phyloP scores from a whole-genome alignment of 2,329 filamentous ascomycete genomes.

The Fonsecaea nubica region DNA sequence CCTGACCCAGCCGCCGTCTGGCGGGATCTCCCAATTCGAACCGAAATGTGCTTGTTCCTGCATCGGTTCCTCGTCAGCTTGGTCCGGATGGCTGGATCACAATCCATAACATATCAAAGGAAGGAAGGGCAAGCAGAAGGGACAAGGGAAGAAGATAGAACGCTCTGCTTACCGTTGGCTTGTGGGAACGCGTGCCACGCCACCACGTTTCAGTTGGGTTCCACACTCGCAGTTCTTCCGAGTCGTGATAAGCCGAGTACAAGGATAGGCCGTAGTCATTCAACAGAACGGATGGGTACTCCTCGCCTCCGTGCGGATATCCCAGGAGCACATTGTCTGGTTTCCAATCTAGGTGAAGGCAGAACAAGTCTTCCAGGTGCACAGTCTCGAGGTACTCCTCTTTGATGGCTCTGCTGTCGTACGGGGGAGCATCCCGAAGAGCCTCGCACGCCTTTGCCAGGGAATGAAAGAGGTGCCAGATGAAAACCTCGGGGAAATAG shows the following conservation, averaged over 20 bases:
- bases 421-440: slow-evolving; percentile 18
- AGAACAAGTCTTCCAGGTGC: slow-evolving; percentile 49
- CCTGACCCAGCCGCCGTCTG: slow-evolving; percentile 24
- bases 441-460: slow-evolving; percentile 30
- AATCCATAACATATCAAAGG: not conserved
- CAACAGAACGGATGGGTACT: slow-evolving; percentile 21
- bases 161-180: slow-evolving; percentile 24
- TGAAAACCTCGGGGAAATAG: slow-evolving; percentile 35
- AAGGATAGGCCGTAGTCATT: slow-evolving; percentile 25
- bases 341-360: slow-evolving; percentile 94
- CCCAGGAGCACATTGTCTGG: slow-evolving; percentile 88
- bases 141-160: not conserved
- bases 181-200: slow-evolving; percentile 19
- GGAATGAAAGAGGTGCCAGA: slow-evolving; percentile 37
- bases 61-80: slow-evolving; percentile 9
- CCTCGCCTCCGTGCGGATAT: slow-evolving; percentile 21
- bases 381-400: slow-evolving; percentile 1
- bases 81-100: not conserved
- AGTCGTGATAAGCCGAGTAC: not conserved
- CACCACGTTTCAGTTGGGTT: slow-evolving; percentile 25
- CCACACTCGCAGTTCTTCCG: not conserved
- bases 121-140: not conserved
- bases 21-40: slow-evolving; percentile 25
- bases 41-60: slow-evolving; percentile 32
- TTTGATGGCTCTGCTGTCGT: slow-evolving; percentile 16